A percentile compares a stretch with the other conserved stretches of the same genome.
phyloP scores from a whole-genome alignment of 768 basidiomycete genomes.

The Rickenella mellea region DNA sequence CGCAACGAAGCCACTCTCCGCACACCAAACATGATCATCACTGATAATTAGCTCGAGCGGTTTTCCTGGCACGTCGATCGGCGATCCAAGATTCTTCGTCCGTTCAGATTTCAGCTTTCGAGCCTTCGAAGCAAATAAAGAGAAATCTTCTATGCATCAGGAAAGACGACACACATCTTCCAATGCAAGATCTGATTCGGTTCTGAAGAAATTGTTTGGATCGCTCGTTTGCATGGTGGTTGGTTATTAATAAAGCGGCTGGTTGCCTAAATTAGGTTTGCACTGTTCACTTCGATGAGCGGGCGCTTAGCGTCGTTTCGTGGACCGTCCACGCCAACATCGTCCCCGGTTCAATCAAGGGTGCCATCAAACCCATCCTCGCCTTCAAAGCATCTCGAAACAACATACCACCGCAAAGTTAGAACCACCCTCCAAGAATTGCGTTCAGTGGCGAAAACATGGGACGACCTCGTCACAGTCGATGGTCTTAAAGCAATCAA shows the following conservation, averaged over 20 bases:
- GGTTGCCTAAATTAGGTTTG: no score
- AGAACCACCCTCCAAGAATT: slow-evolving; percentile 61
- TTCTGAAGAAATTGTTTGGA: slow-evolving; percentile 50
- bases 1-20: slow-evolving; percentile 72
- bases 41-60: slow-evolving; percentile 61
- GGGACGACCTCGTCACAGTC: slow-evolving; percentile 74
- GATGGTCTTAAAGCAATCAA: slow-evolving; percentile 75
- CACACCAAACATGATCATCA: slow-evolving; percentile 71
- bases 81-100: slow-evolving; percentile 64
- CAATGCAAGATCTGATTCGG: slow-evolving; percentile 60
- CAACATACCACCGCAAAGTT: slow-evolving; percentile 75
- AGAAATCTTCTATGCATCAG: background rate
- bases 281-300: slow-evolving; percentile 24
- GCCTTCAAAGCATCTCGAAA: slow-evolving; percentile 40
- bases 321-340: slow-evolving; percentile 67
- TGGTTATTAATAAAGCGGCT: no score
- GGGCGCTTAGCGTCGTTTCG: slow-evolving; percentile 67
- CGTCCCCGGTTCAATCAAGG: slow-evolving; percentile 48
- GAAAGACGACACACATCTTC: slow-evolving; percentile 37
- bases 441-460: slow-evolving; percentile 50
- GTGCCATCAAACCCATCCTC: slow-evolving; percentile 37
- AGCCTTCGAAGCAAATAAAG: slow-evolving; percentile 31
- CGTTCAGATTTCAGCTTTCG: slow-evolving; percentile 63
- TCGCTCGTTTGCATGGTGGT: slow-evolving; percentile 15
- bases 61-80: slow-evolving; percentile 68